Conservation (phyloP, 768 basidiomycete genomes). For the Boletus bicolor region DNA sequence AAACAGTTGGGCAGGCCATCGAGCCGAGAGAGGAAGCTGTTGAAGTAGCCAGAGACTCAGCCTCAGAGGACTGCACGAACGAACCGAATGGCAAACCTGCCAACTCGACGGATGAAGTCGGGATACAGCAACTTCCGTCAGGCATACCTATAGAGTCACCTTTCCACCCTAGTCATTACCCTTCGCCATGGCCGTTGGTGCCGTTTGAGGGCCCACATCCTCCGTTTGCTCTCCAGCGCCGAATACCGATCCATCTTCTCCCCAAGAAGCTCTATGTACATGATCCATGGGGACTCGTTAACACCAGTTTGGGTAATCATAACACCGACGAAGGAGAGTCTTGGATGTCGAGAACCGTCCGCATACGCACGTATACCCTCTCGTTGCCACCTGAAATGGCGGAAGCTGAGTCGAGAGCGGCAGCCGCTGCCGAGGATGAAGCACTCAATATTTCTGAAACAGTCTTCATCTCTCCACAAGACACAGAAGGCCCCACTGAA, state of each 20-base stretch:
- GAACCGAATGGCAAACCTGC: not conserved
- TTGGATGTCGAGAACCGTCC: constrained; percentile 31
- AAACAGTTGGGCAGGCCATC: not conserved
- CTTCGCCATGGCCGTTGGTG: constrained; percentile 38
- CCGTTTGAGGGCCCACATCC: constrained; percentile 34
- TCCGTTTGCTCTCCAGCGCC: constrained; percentile 25
- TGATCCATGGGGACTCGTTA: constrained; percentile 38
- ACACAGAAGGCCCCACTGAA: constrained; percentile 22
- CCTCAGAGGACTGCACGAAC: not conserved
- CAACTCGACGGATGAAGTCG: not conserved
- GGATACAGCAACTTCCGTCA: not conserved
- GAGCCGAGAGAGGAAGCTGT: not conserved
- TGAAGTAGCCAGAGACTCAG: not conserved
- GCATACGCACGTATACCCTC: constrained; percentile 29
- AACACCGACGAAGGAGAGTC: not conserved
- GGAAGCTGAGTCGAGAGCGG: constrained; percentile 5
- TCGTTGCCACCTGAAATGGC: constrained; percentile 11
- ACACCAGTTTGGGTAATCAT: not conserved
- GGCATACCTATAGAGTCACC: constrained; percentile 7
- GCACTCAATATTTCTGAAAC: not conserved
- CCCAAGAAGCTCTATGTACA: constrained; percentile 44
- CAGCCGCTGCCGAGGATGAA: constrained; percentile 5
- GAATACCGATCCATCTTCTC: constrained; percentile 34
- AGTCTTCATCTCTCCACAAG: constrained; percentile 22
- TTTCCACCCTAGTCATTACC: constrained; percentile 35